A percentile compares a stretch with the other conserved stretches of the same genome.
Conservation (phyloP, 2,329 filamentous ascomycete species). For the Apiospora rasikravindrae region DNA sequence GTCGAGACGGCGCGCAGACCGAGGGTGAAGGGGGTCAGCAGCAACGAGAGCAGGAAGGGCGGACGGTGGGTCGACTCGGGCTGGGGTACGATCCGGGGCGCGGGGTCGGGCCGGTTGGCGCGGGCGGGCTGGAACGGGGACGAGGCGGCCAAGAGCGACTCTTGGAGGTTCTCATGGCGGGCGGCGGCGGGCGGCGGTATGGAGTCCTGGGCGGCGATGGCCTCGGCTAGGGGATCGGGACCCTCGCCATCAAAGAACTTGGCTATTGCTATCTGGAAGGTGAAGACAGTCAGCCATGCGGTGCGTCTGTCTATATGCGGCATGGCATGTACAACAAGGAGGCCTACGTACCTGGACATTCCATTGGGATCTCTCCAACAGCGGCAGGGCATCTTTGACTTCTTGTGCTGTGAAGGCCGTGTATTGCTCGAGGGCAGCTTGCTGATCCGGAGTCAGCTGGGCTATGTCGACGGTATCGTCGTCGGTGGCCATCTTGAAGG, state of each 20-base stretch:
- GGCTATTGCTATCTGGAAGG: slow-evolving; percentile 81
- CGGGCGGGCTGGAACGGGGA: slow-evolving; percentile 40
- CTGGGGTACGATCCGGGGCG: slow-evolving; percentile 84
- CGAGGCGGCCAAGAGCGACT: slow-evolving; percentile 54
- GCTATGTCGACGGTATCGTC: slow-evolving; percentile 62
- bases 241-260: slow-evolving; percentile 98
- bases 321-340: slow-evolving; percentile 18
- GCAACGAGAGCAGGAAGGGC: slow-evolving; percentile 75
- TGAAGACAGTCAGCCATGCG: background rate
- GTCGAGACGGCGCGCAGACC: slow-evolving; percentile 75
- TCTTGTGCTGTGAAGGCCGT: slow-evolving; percentile 87
- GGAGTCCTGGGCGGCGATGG: slow-evolving; percentile 65
- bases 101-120: slow-evolving; percentile 62
- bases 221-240: slow-evolving; percentile 80
- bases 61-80: slow-evolving; percentile 71
- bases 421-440: slow-evolving; percentile 85
- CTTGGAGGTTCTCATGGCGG: slow-evolving; percentile 76
- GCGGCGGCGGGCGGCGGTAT: slow-evolving; percentile 63
- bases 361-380: slow-evolving; percentile 90
- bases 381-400: slow-evolving; percentile 72
- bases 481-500: slow-evolving; percentile 48
- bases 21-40: slow-evolving; percentile 82
- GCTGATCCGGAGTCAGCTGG: slow-evolving; percentile 78
- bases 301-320: too few species aligned
- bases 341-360: slow-evolving; percentile 75